Evolutionary conservation across 2,329 filamentous ascomycete species (phyloP), one percentile per base, ranked within the genome.

Genomic region (Colletotrichum noveboracense): DNA sequence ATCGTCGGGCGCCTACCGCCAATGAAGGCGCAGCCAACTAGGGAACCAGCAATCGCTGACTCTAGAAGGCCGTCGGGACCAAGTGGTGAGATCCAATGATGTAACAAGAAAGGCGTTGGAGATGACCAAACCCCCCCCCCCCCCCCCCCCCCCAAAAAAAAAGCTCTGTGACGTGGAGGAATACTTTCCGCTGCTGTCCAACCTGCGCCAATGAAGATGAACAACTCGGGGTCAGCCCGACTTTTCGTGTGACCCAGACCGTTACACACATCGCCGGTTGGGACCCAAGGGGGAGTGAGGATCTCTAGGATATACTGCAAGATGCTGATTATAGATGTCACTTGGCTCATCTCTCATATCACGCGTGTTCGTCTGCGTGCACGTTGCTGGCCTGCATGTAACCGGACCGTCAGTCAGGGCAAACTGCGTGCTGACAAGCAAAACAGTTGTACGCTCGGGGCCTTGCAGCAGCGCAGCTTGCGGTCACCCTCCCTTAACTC

Each of bases 381-480:
- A n/a, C 66, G 58, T 52, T 67, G 66, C 66, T 48, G 24, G 24
- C 30, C 71, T 75, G 58, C 52, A 62, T 38, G 60, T 48, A 66
- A 30, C 74, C 66, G 66, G 16, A 52, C 24, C 48, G 66, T 56
- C 55, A 66, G 52, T 71, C 48, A 26, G 28, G 24, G 14, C 36
- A 66, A 43, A 43, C 28, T n/a, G 26, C 74, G n/a, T 58, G 66
- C 60, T 71, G 60, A 69, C 61, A 56, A 52, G 55, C 34, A 26
- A 5, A 21, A 67, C 60, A 34, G 16, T 66, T 21, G 24, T 69
- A 32, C 28, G 16, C 34, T 66, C 73, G 73, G 77, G 77, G 70
- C 73, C 67, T 76, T 76, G 70, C 77, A 78, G 64, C 70, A 77
- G 66, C 70, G 64, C 71, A 62, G 48, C 36, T 62, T 65, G 38